These are phyloP conservation scores for Paraglomus brasilianum DNA, from an alignment of 192 early-diverging fungal species.

Conservation along the genomic window DNA sequence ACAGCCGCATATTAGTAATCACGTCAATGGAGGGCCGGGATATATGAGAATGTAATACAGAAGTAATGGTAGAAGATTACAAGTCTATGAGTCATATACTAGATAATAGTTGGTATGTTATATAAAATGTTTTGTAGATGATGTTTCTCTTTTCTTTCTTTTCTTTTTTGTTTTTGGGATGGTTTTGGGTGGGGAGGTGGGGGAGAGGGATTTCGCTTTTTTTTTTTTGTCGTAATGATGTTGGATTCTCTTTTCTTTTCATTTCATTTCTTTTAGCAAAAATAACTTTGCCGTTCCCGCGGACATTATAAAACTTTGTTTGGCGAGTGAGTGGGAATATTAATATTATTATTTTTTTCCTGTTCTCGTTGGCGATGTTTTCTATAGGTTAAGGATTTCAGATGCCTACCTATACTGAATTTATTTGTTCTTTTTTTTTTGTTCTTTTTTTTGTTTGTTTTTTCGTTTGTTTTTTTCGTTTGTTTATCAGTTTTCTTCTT, in stretches of 20 bases:
- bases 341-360: not conserved
- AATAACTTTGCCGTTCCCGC: not conserved
- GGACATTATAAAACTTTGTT: not conserved
- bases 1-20: slow-evolving; percentile 27
- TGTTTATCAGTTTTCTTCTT: not conserved
- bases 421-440: slow-evolving; percentile 21
- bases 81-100: no score
- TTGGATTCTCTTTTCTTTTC: slow-evolving; percentile 7
- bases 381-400: slow-evolving; percentile 2
- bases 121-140: no score
- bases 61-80: no score
- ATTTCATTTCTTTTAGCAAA: slow-evolving; percentile 31
- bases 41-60: slow-evolving; percentile 26
- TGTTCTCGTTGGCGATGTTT: not conserved
- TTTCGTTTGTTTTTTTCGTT: slow-evolving; percentile 9
- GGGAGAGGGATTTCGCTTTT: not conserved
- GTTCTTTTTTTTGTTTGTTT: not conserved
- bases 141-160: no score
- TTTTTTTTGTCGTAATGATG: not conserved
- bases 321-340: no score
- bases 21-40: slow-evolving; percentile 24
- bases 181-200: slow-evolving; percentile 10
- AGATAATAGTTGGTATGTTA: no score
- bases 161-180: not conserved
- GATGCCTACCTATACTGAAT: not conserved